Evolutionary conservation across 805 yeast genomes (phyloP).

Genomic region (Hanseniaspora lindneri): DNA sequence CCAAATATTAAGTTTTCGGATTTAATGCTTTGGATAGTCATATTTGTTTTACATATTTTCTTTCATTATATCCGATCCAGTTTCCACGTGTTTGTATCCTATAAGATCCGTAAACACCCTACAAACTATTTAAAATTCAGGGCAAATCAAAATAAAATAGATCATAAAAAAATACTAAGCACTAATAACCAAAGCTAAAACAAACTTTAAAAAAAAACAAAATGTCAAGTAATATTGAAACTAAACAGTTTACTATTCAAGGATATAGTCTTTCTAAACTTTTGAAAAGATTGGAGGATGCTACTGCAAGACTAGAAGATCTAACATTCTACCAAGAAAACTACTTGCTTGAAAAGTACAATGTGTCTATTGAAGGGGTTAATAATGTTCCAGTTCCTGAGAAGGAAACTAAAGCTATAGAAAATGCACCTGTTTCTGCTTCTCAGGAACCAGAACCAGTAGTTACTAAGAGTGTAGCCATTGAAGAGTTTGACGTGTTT

Average conservation of each 20-base stretch:
- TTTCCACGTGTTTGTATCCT: too few species aligned
- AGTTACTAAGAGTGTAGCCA: slow-evolving; percentile 33
- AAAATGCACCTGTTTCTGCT: neutral
- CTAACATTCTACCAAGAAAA: slow-evolving; percentile 68
- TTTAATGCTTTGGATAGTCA: too few species aligned
- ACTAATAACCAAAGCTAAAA: too few species aligned
- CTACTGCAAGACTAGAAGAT: slow-evolving; percentile 85
- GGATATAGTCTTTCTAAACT: slow-evolving; percentile 82
- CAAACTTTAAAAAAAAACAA: neutral
- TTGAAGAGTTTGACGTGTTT: slow-evolving; percentile 44
- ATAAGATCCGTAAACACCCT: too few species aligned
- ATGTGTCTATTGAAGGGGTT: slow-evolving; percentile 9
- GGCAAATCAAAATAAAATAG: too few species aligned
- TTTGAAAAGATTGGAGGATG: slow-evolving; percentile 75
- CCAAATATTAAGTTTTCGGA: too few species aligned
- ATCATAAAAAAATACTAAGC: too few species aligned
- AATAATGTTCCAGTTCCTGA: neutral
- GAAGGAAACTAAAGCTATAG: neutral
- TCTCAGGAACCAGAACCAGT: slow-evolving; percentile 13
- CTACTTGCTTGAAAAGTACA: slow-evolving; percentile 30
- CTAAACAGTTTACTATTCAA: slow-evolving; percentile 32
- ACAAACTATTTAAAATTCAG: too few species aligned
- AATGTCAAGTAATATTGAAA: neutral
- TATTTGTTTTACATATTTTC: too few species aligned
- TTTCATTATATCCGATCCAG: too few species aligned